Evolutionary conservation across 129 eudicot genomes (phyloP).

Genomic region (Daucus carota): DH1_v3.0 NC_030387.2:39548501-39549000

Average conservation of each 20-base stretch:
- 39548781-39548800: conserved; percentile 50
- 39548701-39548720: conserved; percentile 41
- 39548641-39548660: neutral
- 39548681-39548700: neutral
- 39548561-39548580: conserved; percentile 45
- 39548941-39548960: conserved; percentile 56
- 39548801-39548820: conserved; percentile 64
- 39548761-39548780: conserved; percentile 56
- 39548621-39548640: conserved; percentile 30
- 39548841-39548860: neutral
- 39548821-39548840: neutral
- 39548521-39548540: conserved; percentile 67
- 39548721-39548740: conserved; percentile 32
- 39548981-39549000: conserved; percentile 84
- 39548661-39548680: neutral
- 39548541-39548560: conserved; percentile 59
- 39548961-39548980: conserved; percentile 62
- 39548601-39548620: conserved; percentile 40
- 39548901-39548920: conserved; percentile 60
- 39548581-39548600: conserved; percentile 51
- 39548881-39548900: neutral
- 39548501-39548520: conserved; percentile 64
- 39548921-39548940: conserved; percentile 81
- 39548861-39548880: neutral
- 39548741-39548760: conserved; percentile 22